Conservation (phyloP, 768 basidiomycete genomes). For the Lactarius trivialis region DNA sequence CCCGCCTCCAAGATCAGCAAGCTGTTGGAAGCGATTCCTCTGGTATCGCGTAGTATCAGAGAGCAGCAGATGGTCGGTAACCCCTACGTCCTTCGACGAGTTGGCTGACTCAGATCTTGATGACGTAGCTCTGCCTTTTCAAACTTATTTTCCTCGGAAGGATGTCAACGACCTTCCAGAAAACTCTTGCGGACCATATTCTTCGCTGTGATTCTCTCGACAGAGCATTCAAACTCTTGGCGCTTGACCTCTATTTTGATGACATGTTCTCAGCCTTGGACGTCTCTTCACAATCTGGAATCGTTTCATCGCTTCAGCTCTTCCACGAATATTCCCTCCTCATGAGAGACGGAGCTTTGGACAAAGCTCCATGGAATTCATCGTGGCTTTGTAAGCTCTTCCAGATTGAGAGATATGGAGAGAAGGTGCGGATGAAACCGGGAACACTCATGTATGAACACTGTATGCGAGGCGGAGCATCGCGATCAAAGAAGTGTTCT, state of each 20-base stretch:
- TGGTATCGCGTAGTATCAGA: not conserved
- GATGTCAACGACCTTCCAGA: not conserved
- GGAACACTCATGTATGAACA: not conserved
- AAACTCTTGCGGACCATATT: not conserved
- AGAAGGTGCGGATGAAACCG: not conserved
- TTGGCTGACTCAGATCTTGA: not conserved
- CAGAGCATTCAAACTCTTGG: constrained; percentile 2
- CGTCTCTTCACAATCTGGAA: constrained; percentile 2
- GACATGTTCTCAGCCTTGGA: constrained; percentile 14
- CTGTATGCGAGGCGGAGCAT: no score
- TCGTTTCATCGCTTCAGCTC: constrained; percentile 6
- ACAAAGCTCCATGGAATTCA: constrained; percentile 12
- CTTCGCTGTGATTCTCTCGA: constrained; percentile 2
- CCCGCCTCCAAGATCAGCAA: not conserved
- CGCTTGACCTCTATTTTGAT: constrained; percentile 8
- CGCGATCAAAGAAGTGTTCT: not conserved
- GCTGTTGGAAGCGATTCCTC: not conserved
- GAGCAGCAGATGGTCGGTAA: constrained; percentile 4
- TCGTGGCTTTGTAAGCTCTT: constrained; percentile 11
- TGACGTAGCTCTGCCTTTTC: constrained; percentile 8
- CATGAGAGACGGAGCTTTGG: constrained; percentile 5
- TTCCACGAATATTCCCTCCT: constrained; percentile 10
- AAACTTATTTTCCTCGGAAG: not conserved
- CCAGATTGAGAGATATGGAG: constrained; percentile 7
- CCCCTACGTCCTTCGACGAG: not conserved